phyloP scores from a whole-genome alignment of 106 monocot species.

The Gastrodia elata region DNA sequence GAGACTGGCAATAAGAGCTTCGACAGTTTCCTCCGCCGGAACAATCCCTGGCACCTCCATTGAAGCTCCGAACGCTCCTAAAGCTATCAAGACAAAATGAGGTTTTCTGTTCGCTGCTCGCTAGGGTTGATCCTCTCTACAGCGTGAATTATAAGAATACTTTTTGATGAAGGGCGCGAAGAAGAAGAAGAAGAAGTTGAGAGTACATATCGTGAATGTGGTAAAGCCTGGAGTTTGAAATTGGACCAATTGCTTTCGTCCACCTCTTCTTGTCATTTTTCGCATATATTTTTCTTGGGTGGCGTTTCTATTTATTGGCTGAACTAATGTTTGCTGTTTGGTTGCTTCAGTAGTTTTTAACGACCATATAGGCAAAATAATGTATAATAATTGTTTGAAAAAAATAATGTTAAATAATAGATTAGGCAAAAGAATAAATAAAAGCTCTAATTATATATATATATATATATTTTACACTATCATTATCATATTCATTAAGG shows the following conservation, averaged over 20 bases:
- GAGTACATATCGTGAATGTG: not conserved
- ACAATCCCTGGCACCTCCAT: slow-evolving; percentile 3
- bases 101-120: not conserved
- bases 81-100: not conserved
- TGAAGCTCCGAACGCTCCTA: not conserved
- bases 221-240: not conserved
- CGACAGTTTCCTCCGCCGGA: slow-evolving; percentile 44
- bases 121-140: not conserved
- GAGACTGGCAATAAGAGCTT: slow-evolving; percentile 43
- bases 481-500: no score
- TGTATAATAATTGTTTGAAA: no score
- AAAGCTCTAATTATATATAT: no score
- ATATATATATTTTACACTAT: no score
- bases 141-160: not conserved
- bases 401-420: no score
- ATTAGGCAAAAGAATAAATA: no score
- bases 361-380: no score
- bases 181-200: not conserved
- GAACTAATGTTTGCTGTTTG: not conserved
- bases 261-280: not conserved
- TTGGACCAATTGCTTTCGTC: not conserved
- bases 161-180: not conserved
- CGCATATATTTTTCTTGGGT: not conserved
- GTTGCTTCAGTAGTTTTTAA: not conserved
- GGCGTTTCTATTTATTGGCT: not conserved